These are phyloP conservation scores for Panellus pusillus DNA, from an alignment of 768 basidiomycete species.

Conservation along the genomic window DNA sequence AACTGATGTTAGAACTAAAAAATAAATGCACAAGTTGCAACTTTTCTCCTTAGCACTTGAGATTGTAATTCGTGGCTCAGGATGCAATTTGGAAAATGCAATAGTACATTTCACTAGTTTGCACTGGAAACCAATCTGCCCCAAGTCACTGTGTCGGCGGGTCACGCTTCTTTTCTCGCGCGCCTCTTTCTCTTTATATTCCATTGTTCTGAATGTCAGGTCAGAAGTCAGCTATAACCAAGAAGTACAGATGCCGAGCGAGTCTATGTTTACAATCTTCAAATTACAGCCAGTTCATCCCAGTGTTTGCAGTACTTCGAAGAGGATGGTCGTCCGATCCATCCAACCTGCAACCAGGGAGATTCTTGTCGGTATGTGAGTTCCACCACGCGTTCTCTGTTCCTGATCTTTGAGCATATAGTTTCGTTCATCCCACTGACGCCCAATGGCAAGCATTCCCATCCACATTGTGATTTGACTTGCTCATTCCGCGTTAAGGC, in stretches of 20 bases:
- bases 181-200: not conserved
- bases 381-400: not conserved
- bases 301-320: conserved; percentile 44
- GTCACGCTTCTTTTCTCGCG: not conserved
- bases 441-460: conserved; percentile 36
- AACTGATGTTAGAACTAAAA: not conserved
- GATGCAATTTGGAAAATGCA: no score
- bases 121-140: no score
- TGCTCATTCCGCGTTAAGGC: conserved; percentile 10
- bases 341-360: conserved; percentile 48
- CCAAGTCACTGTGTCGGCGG: not conserved
- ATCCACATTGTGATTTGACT: not conserved
- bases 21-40: no score
- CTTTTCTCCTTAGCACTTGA: no score
- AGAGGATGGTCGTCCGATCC: conserved; percentile 39
- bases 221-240: conserved; percentile 23
- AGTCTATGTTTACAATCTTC: conserved; percentile 13
- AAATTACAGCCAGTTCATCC: no score
- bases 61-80: no score
- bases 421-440: conserved; percentile 55
- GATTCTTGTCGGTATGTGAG: conserved; percentile 48
- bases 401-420: conserved; percentile 1
- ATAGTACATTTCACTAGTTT: no score
- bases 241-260: conserved; percentile 50
- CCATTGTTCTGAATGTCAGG: no score